Evolutionary conservation across 208 protist species (phyloP).

Genomic region (Entamoeba moshkovskii): DNA sequence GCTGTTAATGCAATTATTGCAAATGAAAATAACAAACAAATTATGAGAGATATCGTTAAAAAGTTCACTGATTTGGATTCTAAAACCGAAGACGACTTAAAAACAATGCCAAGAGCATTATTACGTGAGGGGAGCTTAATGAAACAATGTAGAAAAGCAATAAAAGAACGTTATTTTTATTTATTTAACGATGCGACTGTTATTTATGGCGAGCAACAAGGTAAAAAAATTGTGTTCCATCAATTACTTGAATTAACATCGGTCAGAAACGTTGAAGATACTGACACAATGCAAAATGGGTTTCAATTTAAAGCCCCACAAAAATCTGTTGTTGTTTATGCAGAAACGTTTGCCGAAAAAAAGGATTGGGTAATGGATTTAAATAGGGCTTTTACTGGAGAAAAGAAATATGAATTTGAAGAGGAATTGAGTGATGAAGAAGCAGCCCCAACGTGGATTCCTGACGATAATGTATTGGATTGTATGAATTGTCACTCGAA

Average conservation of each 20-base stretch:
- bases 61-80: not conserved
- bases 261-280: not conserved
- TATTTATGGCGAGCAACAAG: not conserved
- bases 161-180: not conserved
- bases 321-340: constrained; percentile 1
- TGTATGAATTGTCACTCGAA: constrained; percentile 8
- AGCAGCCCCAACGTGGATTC: not conserved
- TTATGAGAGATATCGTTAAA: not conserved
- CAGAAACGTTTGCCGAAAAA: not conserved
- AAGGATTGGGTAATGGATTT: not conserved
- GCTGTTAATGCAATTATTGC: not conserved
- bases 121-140: not conserved
- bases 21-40: not conserved
- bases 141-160: not conserved
- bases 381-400: not conserved
- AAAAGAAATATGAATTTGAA: not conserved
- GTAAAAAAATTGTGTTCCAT: not conserved
- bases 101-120: not conserved
- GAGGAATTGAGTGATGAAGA: not conserved
- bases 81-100: not conserved
- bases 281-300: not conserved
- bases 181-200: constrained; percentile 4
- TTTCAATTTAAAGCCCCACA: not conserved
- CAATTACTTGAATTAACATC: not conserved
- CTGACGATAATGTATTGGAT: not conserved